These are phyloP conservation scores for Backusella psychrophila DNA, from an alignment of 192 early-diverging fungal genomes.

Conservation along the genomic window DNA sequence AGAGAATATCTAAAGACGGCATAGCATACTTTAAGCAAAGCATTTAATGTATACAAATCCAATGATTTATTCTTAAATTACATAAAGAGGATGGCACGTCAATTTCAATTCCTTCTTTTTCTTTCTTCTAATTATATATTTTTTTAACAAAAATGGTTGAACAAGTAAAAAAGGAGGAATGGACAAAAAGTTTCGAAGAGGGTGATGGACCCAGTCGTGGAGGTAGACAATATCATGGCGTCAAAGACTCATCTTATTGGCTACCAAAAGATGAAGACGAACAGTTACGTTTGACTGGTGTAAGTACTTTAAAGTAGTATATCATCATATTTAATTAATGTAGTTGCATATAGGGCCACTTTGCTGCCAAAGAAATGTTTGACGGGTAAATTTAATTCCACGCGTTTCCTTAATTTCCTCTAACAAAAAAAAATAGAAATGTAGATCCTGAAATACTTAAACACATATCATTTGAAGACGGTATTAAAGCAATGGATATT, in stretches of 20 bases:
- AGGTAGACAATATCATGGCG: conserved; percentile 26
- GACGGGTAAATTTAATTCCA: conserved; percentile 13
- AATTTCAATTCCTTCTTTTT: neutral
- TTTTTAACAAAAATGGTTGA: too few species aligned
- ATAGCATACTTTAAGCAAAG: neutral
- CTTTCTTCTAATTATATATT: neutral
- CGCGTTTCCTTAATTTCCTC: neutral
- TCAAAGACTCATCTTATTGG: conserved; percentile 21
- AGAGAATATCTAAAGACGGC: neutral
- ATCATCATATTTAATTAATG: neutral
- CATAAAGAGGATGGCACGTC: neutral
- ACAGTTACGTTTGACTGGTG: conserved; percentile 24
- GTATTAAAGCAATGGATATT: conserved; percentile 27
- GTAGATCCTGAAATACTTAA: neutral
- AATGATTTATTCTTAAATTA: neutral
- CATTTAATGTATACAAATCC: neutral
- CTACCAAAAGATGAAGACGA: conserved; percentile 32
- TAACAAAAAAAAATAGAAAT: conserved; percentile 14
- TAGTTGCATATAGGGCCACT: conserved; percentile 16
- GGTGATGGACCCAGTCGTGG: neutral
- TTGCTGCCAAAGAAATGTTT: conserved; percentile 22
- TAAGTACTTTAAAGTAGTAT: neutral
- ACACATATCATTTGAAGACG: neutral
- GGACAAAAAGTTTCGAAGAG: neutral
- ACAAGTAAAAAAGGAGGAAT: too few species aligned